Conservation (phyloP, 306 rosid genomes). For the Acacia crassicarpa region DNA sequence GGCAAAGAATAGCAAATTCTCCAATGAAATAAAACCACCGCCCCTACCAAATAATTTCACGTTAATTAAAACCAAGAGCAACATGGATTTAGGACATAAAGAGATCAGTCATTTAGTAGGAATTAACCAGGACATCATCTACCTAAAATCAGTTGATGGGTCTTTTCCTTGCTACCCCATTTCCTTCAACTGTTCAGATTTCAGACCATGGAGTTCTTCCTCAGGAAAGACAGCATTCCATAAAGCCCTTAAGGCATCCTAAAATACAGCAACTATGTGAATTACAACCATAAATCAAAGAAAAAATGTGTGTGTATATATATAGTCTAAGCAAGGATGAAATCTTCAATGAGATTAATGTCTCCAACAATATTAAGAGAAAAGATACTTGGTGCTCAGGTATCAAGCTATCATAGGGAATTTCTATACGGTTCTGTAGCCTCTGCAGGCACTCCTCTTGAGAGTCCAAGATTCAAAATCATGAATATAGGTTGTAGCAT, state of each 20-base stretch:
- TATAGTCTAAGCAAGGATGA: slow-evolving; percentile 11
- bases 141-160: slow-evolving; percentile 99
- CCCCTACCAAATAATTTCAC: slow-evolving; percentile 70
- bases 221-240: slow-evolving; percentile 92
- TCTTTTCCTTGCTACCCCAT: slow-evolving; percentile 99
- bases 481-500: slow-evolving; percentile 7
- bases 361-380: slow-evolving; percentile 12
- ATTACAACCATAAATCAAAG: slow-evolving; percentile 10
- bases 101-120: slow-evolving; percentile 18
- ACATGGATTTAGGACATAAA: background rate
- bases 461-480: slow-evolving; percentile 27
- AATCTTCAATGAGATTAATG: background rate
- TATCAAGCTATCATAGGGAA: slow-evolving; percentile 75
- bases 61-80: slow-evolving; percentile 30
- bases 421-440: slow-evolving; percentile 84
- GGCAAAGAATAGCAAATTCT: slow-evolving; percentile 91
- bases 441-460: slow-evolving; percentile 93
- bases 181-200: slow-evolving; percentile 99
- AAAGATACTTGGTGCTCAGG: slow-evolving; percentile 83
- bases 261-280: slow-evolving; percentile 26
- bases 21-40: slow-evolving; percentile 97
- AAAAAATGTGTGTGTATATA: background rate
- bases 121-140: slow-evolving; percentile 24
- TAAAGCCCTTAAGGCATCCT: slow-evolving; percentile 93
- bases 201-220: slow-evolving; percentile 81